Base-by-base conservation (phyloP, 1,284 basidiomycete genomes). In the Irpex sp. region DNA sequence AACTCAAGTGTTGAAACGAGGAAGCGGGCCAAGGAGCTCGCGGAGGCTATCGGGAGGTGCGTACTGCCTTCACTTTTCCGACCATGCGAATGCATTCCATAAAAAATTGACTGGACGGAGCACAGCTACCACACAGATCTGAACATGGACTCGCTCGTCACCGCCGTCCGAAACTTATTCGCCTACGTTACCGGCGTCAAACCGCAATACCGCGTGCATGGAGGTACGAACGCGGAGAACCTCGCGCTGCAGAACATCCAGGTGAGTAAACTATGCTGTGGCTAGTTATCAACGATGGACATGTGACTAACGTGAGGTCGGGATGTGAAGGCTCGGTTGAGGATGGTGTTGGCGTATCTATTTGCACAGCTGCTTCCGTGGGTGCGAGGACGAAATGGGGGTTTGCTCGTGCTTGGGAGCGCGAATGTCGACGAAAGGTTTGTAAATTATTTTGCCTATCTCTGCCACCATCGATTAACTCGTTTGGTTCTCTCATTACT, bases 391-490 rank as follows among this genome's bases (percentile, higher is more conserved):
- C 85, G 87, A 70, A 77, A 78, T 57, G 97, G 97, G 6, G 93
- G 95, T 2, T 77, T 99, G 34, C 86, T 99, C 34, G 97, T 99
- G 0, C 83, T 99, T 8, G 97, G 97, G 4, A 96, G 93, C 67
- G 96, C 97, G 19, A 99, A 99, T 73, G 97, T 99, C 7, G 97
- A 99, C 72, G 97, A 99, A 80, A 96, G 92, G 91, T 91, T 64
- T 15, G 63, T 57, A 36, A 9, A 13, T 15, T 15, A 44, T 6
- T 31, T 11, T 47, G 15, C 4, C n/a, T 3, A 13, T 47, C 11
- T 47, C n/a, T 47, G 13, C 15, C 40, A 47, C 40, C 40, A 13
- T 47, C 17, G 3, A 15, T 9, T 44, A 52, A 37, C 13, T 40
- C 17, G 15, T 19, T 48, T 13, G 2, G 57, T 36, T 31, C 7